A percentile compares a stretch with the other conserved stretches of the same genome.
Evolutionary conservation across 495 filamentous ascomycete genomes (phyloP).

Genomic region (Ascodesmis nigricans): DNA sequence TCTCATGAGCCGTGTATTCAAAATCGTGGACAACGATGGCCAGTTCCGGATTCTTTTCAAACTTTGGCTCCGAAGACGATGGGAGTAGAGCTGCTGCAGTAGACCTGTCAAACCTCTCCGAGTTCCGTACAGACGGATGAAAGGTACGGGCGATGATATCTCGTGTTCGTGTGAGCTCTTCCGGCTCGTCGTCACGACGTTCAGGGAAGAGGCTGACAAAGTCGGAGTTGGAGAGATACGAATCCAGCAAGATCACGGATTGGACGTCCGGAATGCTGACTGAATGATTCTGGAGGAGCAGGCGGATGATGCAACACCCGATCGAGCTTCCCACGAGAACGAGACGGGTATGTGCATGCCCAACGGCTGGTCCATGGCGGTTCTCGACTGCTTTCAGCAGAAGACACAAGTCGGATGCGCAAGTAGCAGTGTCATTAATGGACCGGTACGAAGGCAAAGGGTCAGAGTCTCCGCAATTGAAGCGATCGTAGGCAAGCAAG

Average conservation of each 20-base stretch:
- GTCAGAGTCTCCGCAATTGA: conserved; percentile 6
- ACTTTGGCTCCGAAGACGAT: background rate
- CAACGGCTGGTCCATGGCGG: no score
- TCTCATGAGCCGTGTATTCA: conserved; percentile 7
- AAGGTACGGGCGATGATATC: conserved; percentile 4
- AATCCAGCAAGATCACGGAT: conserved; percentile 7
- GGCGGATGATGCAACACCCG: conserved; percentile 8
- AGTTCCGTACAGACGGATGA: conserved; percentile 6
- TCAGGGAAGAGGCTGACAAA: conserved; percentile 6
- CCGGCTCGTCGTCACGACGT: background rate
- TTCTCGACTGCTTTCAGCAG: conserved; percentile 3
- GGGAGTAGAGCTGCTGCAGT: conserved; percentile 5
- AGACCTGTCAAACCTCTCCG: conserved; percentile 2
- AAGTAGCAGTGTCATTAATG: conserved; percentile 6
- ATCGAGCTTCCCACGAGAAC: conserved; percentile 6
- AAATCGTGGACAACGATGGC: conserved; percentile 8
- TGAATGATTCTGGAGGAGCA: conserved; percentile 3
- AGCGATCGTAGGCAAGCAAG: conserved; percentile 10
- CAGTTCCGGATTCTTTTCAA: background rate
- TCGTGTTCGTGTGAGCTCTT: conserved; percentile 6
- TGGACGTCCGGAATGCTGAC: background rate
- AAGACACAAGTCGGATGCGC: conserved; percentile 2
- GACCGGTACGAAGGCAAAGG: background rate
- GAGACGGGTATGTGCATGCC: background rate
- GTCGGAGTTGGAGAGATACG: conserved; percentile 9